Percentiles rank a stretch among this genome's conserved stretches.
phyloP scores from a whole-genome alignment of 148 eudicot species.

The Nyssa sinensis region DNA sequence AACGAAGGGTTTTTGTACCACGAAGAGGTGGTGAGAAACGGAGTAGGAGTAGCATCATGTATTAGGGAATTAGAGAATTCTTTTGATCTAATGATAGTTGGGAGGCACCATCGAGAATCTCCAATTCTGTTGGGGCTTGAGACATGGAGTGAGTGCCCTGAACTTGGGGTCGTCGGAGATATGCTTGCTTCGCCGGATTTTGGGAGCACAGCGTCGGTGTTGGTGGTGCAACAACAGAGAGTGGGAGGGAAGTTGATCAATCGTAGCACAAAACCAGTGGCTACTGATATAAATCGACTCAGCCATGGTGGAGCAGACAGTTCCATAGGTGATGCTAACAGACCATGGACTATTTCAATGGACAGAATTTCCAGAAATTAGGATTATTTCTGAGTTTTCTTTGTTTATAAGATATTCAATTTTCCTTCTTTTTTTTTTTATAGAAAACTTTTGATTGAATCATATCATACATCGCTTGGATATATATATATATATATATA shows the following conservation, averaged over 20 bases:
- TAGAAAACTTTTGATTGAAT: no score
- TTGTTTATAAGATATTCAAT: no score
- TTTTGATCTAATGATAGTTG: slow-evolving; percentile 57
- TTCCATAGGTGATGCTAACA: background rate
- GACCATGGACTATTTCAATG: slow-evolving; percentile 24
- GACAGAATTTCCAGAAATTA: slow-evolving; percentile 7
- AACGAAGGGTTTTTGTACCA: slow-evolving; percentile 38
- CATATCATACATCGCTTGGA: no score
- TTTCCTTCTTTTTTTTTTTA: no score
- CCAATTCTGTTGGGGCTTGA: slow-evolving; percentile 50
- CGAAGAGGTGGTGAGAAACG: slow-evolving; percentile 60
- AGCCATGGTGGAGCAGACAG: background rate
- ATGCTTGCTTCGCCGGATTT: slow-evolving; percentile 54
- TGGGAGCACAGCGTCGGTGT: slow-evolving; percentile 42
- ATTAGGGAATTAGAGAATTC: slow-evolving; percentile 32
- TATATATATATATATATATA: no score
- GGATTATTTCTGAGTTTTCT: no score
- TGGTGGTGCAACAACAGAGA: slow-evolving; percentile 76
- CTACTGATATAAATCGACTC: slow-evolving; percentile 10
- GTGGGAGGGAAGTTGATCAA: slow-evolving; percentile 27
- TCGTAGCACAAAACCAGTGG: slow-evolving; percentile 7
- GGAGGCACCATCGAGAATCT: slow-evolving; percentile 44
- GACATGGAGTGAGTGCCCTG: slow-evolving; percentile 68
- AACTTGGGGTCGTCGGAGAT: slow-evolving; percentile 77
- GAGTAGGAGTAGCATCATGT: slow-evolving; percentile 43